phyloP scores from a whole-genome alignment of 495 filamentous ascomycete genomes.

The Penicillium crystallinum region DNA sequence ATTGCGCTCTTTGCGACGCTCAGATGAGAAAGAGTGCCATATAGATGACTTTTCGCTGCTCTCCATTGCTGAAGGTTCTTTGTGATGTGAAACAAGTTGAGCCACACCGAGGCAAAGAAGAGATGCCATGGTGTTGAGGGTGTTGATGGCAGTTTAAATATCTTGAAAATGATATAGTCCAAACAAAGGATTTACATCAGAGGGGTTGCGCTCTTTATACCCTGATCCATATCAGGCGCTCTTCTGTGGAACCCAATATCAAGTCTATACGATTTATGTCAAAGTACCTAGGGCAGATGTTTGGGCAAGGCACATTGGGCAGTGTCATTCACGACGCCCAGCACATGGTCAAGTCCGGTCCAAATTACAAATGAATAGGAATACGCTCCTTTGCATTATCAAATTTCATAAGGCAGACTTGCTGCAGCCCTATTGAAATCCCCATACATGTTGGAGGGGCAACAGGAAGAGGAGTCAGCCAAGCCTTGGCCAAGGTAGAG shows the following conservation, averaged over 20 bases:
- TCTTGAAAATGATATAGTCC: neutral
- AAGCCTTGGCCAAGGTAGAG: neutral
- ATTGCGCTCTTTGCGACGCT: neutral
- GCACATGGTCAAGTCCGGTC: neutral
- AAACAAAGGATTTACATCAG: neutral
- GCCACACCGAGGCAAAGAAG: neutral
- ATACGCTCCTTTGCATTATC: neutral
- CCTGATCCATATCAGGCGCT: neutral
- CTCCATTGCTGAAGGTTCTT: neutral
- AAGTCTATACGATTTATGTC: neutral
- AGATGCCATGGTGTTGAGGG: neutral
- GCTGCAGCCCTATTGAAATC: neutral
- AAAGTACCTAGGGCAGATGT: neutral
- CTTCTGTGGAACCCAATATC: neutral
- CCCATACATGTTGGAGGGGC: neutral
- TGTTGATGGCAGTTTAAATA: neutral
- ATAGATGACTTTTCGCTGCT: neutral
- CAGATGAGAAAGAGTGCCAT: neutral
- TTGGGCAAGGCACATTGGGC: constrained; percentile 1
- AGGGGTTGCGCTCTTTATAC: neutral
- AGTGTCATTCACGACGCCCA: neutral
- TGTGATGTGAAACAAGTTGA: neutral
- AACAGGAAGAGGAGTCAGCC: too few relatives aligned
- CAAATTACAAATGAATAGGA: neutral
- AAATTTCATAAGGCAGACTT: neutral